Evolutionary conservation across 164 flowering plant genomes (phyloP).

Genomic region (Warburgia ugandensis): DNA sequence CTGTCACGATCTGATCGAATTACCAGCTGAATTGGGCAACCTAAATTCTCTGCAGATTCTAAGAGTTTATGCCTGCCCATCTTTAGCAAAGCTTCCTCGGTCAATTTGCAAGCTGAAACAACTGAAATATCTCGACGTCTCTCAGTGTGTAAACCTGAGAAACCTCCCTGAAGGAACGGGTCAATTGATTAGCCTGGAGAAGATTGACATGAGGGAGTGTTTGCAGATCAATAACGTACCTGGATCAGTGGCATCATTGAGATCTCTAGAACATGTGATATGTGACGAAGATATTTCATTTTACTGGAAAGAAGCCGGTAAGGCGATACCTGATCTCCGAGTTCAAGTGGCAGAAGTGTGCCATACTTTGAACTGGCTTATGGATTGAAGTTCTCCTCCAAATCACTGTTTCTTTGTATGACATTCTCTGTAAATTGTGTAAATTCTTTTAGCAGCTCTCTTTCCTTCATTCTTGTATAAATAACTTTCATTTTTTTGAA

Average conservation of each 20-base stretch:
- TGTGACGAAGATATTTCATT: slow-evolving; percentile 60
- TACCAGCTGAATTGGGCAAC: slow-evolving; percentile 43
- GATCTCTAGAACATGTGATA: slow-evolving; percentile 38
- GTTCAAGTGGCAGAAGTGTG: slow-evolving; percentile 50
- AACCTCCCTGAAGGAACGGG: slow-evolving; percentile 58
- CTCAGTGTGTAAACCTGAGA: slow-evolving; percentile 55
- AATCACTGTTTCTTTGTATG: not conserved
- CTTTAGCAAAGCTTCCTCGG: slow-evolving; percentile 39
- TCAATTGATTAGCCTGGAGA: slow-evolving; percentile 38
- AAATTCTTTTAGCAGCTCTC: too few relatives aligned
- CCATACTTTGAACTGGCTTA: slow-evolving; percentile 55
- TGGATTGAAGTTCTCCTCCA: slow-evolving; percentile 38
- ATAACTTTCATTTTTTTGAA: too few relatives aligned
- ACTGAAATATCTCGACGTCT: slow-evolving; percentile 56
- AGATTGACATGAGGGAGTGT: slow-evolving; percentile 83
- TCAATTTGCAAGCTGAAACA: slow-evolving; percentile 33
- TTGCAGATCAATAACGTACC: slow-evolving; percentile 40
- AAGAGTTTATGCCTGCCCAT: slow-evolving; percentile 56
- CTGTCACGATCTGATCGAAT: slow-evolving; percentile 48
- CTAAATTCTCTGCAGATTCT: slow-evolving; percentile 37
- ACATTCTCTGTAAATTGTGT: too few relatives aligned
- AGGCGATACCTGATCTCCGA: slow-evolving; percentile 26
- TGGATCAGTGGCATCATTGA: slow-evolving; percentile 22
- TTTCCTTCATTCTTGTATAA: too few relatives aligned
- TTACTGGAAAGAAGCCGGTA: slow-evolving; percentile 50